A percentile compares a stretch with the other conserved stretches of the same genome.
Conservation (phyloP, 2,329 filamentous ascomycete species). For the Aspergillus neotritici region DNA sequence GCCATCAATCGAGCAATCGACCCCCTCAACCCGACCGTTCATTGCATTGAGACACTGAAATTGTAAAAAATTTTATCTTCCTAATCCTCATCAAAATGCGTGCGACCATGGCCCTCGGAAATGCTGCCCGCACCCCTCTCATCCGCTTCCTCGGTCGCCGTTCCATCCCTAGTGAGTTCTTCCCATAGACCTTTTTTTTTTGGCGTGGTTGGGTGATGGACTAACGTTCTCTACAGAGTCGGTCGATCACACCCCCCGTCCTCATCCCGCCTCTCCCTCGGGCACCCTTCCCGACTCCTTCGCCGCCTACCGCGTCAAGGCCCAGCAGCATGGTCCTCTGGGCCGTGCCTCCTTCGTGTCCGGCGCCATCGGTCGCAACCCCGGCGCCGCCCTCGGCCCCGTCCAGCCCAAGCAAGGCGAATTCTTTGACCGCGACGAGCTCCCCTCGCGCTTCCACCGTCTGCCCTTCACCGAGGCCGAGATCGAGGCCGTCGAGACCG, state of each 20-base stretch:
- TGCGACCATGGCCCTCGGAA: constrained; percentile 38
- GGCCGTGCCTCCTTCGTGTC: constrained; percentile 33
- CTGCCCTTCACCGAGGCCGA: constrained; percentile 69
- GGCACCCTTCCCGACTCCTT: constrained; percentile 56
- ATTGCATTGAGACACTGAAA: constrained; percentile 8
- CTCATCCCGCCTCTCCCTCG: constrained; percentile 54
- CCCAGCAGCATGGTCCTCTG: constrained; percentile 61
- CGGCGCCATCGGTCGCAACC: constrained; percentile 51
- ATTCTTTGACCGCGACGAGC: constrained; percentile 83
- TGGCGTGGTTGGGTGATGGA: not conserved
- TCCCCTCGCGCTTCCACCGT: constrained; percentile 77
- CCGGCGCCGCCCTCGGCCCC: constrained; percentile 67
- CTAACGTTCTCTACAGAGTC: constrained; percentile 28
- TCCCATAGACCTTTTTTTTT: not conserved
- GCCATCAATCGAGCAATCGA: constrained; percentile 13
- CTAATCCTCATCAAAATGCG: constrained; percentile 33
- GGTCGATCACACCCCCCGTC: constrained; percentile 51
- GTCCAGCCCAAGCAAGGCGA: constrained; percentile 66
- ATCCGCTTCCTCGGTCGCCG: constrained; percentile 49
- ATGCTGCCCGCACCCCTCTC: constrained; percentile 41
- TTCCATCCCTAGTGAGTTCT: constrained; percentile 39
- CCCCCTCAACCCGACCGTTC: not conserved
- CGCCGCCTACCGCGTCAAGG: constrained; percentile 57
- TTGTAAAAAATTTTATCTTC: constrained; percentile 1
- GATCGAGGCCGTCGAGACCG: constrained; percentile 94